These are phyloP conservation scores for Aspergillus nidulans DNA, from an alignment of 495 filamentous ascomycete species.

Conservation along the genomic window DNA sequence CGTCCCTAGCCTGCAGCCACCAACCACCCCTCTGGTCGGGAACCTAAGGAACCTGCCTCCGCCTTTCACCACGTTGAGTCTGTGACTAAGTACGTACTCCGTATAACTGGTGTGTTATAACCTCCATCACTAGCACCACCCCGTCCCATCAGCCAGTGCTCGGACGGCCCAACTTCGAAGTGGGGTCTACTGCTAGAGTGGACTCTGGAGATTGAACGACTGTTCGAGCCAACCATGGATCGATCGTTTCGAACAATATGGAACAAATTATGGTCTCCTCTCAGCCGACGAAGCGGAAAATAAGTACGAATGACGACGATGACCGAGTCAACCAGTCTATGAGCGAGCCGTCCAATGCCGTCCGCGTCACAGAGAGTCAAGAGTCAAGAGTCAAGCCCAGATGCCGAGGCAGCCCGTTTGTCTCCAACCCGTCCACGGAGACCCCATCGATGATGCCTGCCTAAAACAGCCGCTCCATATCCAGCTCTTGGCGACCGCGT, in stretches of 20 bases:
- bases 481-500: background rate
- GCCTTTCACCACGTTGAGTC: background rate
- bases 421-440: too few relatives aligned
- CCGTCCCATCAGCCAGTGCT: too few relatives aligned
- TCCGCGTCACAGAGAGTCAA: background rate
- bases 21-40: slow-evolving; percentile 10
- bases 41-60: slow-evolving; percentile 11
- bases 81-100: too few relatives aligned
- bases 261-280: too few relatives aligned
- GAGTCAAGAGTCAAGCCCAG: background rate
- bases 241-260: background rate
- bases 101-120: background rate
- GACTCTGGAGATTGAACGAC: background rate
- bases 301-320: too few relatives aligned
- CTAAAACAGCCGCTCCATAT: background rate
- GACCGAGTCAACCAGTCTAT: too few relatives aligned
- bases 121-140: background rate
- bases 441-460: background rate
- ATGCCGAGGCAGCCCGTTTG: background rate
- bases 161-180: background rate
- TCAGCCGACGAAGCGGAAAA: too few relatives aligned
- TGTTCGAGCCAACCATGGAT: background rate
- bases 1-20: slow-evolving; percentile 17
- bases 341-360: background rate
- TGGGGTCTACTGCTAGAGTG: background rate